Percentiles rank a stretch among this genome's conserved stretches.
phyloP scores from a whole-genome alignment of 352 stramenopile genomes.

The Phytophthora syringae region DNA sequence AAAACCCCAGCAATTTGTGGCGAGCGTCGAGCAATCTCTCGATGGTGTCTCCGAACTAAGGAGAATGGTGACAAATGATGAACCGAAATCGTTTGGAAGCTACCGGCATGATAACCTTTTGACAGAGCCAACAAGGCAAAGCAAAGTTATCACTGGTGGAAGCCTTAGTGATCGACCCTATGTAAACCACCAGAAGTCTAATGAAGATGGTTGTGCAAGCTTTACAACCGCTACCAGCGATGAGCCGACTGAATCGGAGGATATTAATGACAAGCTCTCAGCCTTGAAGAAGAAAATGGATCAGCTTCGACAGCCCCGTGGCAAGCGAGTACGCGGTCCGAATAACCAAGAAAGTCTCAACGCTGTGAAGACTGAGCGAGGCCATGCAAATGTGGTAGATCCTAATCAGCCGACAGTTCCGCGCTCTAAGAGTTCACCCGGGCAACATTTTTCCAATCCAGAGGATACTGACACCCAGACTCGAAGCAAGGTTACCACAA shows the following conservation, averaged over 20 bases:
- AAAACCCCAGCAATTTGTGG: slow-evolving; percentile 5
- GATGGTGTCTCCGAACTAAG: slow-evolving; percentile 48
- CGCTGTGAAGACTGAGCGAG: neutral
- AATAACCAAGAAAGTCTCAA: slow-evolving; percentile 16
- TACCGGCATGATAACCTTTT: neutral
- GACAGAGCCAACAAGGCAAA: neutral
- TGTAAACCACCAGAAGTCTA: slow-evolving; percentile 22
- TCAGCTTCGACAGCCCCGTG: slow-evolving; percentile 51
- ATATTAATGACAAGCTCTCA: slow-evolving; percentile 59
- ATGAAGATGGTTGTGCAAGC: neutral
- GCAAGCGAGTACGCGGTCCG: slow-evolving; percentile 35
- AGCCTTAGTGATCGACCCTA: slow-evolving; percentile 58
- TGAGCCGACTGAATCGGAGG: slow-evolving; percentile 17
- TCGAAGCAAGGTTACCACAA: slow-evolving; percentile 5
- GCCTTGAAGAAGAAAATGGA: slow-evolving; percentile 68
- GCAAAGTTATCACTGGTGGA: slow-evolving; percentile 17
- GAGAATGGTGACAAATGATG: slow-evolving; percentile 33
- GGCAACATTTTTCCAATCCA: slow-evolving; percentile 8
- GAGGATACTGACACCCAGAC: slow-evolving; percentile 11
- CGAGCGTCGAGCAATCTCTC: slow-evolving; percentile 44
- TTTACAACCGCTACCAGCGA: slow-evolving; percentile 11
- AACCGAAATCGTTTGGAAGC: neutral
- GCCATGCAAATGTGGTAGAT: neutral
- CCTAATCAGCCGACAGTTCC: neutral
- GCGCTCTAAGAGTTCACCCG: slow-evolving; percentile 26